Percentiles rank a stretch among this genome's conserved stretches.
Evolutionary conservation across 169 alveolate species (phyloP).

Genomic region (Cryptosporidium xiaoi): DNA sequence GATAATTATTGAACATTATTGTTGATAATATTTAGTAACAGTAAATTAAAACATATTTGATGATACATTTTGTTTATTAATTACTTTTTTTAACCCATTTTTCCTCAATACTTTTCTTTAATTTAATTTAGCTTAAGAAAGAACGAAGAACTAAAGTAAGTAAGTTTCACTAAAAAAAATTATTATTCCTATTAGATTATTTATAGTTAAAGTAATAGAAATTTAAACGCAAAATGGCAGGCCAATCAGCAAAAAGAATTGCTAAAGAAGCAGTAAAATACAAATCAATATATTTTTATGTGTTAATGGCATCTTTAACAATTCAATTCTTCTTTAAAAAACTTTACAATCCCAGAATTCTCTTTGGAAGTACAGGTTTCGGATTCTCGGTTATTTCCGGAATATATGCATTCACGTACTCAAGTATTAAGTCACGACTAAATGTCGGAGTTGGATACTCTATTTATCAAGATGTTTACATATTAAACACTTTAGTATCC

Average conservation of each 20-base stretch:
- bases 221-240: constrained; percentile 31
- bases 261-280: constrained; percentile 68
- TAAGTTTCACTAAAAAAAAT: not conserved
- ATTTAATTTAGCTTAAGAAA: too few species aligned
- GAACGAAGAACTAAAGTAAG: not conserved
- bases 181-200: not conserved
- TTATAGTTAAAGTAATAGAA: not conserved
- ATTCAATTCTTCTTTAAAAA: constrained; percentile 30
- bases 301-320: constrained; percentile 5
- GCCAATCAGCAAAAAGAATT: constrained; percentile 67
- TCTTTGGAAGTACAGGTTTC: constrained; percentile 1
- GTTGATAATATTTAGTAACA: too few species aligned
- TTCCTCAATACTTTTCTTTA: too few species aligned
- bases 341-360: constrained; percentile 12
- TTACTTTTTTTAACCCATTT: too few species aligned
- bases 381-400: constrained; percentile 24
- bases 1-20: too few species aligned
- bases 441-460: constrained; percentile 61
- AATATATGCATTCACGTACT: constrained; percentile 40
- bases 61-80: too few species aligned
- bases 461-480: constrained; percentile 69
- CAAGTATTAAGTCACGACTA: constrained; percentile 54
- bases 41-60: too few species aligned
- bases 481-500: constrained; percentile 47
- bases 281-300: constrained; percentile 31